Conservation (phyloP, 768 basidiomycete species). For the Mycena amicta region DNA sequence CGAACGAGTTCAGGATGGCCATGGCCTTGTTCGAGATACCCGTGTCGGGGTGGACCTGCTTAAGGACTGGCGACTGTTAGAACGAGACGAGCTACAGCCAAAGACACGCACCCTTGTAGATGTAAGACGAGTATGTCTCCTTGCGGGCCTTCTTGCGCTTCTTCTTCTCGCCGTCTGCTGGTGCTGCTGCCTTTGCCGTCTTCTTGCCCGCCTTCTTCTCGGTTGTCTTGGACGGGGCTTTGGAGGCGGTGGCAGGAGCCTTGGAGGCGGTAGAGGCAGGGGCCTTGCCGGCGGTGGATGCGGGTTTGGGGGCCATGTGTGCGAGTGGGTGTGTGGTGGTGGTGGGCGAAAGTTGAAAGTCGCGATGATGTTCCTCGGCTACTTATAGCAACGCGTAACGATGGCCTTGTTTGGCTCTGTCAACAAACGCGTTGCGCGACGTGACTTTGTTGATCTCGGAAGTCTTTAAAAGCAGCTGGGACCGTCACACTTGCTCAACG, state of each 20-base stretch:
- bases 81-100: not conserved
- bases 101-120: constrained; percentile 64
- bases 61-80: constrained; percentile 55
- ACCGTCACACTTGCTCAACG: not conserved
- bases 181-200: constrained; percentile 26
- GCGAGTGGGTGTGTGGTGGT: constrained; percentile 16
- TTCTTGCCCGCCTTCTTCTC: constrained; percentile 2
- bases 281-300: constrained; percentile 67
- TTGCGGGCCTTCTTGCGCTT: constrained; percentile 76
- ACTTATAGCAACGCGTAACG: constrained; percentile 51
- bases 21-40: constrained; percentile 90
- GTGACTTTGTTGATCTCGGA: not conserved
- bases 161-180: constrained; percentile 70
- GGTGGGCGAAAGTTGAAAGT: constrained; percentile 27
- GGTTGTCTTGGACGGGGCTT: constrained; percentile 71
- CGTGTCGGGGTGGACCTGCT: constrained; percentile 91
- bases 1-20: constrained; percentile 82
- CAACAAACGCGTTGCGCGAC: constrained; percentile 15
- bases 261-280: constrained; percentile 59
- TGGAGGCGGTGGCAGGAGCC: constrained; percentile 63
- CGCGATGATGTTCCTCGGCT: constrained; percentile 7
- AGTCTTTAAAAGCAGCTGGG: not conserved
- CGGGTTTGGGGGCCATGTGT: constrained; percentile 68
- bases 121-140: constrained; percentile 83
- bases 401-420: constrained; percentile 44